A percentile compares a stretch with the other conserved stretches of the same genome.
Conservation (phyloP, 2,329 filamentous ascomycete genomes). For the Fusarium buxicola region DNA sequence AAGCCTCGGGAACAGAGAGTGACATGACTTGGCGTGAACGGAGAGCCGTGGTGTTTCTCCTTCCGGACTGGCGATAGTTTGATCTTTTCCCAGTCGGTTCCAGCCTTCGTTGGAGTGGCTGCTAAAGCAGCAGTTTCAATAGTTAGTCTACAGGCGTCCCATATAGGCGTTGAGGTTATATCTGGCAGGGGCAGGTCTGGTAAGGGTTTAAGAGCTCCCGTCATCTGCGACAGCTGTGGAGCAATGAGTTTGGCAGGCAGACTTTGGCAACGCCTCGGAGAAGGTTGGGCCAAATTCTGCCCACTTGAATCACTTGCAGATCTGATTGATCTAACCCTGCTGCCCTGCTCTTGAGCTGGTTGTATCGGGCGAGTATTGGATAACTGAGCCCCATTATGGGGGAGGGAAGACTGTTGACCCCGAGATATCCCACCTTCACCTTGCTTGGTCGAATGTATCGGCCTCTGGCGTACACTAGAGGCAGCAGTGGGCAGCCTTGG, state of each 20-base stretch:
- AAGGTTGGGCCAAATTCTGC: slow-evolving; percentile 3
- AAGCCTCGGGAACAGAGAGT: slow-evolving; percentile 46
- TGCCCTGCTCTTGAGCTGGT: background rate
- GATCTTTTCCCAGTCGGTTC: background rate
- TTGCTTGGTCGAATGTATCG: background rate
- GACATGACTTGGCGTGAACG: slow-evolving; percentile 35
- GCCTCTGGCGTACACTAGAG: background rate
- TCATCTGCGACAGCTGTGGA: slow-evolving; percentile 7
- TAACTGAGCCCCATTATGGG: background rate
- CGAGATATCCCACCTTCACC: background rate
- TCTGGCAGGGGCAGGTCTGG: slow-evolving; percentile 20
- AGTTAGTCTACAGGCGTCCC: slow-evolving; percentile 16
- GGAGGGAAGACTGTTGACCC: background rate
- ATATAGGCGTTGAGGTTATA: slow-evolving; percentile 4
- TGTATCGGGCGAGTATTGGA: background rate
- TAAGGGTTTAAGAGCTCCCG: slow-evolving; percentile 10
- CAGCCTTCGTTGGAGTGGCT: background rate
- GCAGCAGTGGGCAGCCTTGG: background rate
- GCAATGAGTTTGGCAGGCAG: slow-evolving; percentile 23
- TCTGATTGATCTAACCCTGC: slow-evolving; percentile 10
- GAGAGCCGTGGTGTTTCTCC: background rate
- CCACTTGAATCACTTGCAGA: slow-evolving; percentile 13
- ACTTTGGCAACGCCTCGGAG: slow-evolving; percentile 30
- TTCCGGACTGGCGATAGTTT: background rate
- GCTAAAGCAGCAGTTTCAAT: background rate